A percentile compares a stretch with the other conserved stretches of the same genome.
phyloP scores from a whole-genome alignment of 2,329 filamentous ascomycete genomes.

The Pseudogymnoascus sp. region DNA sequence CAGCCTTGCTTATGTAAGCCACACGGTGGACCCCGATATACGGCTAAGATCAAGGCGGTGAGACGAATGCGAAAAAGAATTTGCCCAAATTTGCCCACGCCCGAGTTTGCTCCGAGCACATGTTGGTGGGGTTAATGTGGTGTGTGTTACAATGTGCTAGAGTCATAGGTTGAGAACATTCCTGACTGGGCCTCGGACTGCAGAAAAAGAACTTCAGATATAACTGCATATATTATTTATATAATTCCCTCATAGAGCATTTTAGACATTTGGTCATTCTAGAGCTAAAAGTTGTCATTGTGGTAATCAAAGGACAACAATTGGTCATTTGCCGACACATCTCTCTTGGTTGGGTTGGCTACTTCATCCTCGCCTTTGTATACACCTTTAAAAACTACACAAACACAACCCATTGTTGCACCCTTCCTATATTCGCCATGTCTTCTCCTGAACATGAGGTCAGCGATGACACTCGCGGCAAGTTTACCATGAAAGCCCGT shows the following conservation, averaged over 20 bases:
- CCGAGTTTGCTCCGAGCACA: conserved; percentile 6
- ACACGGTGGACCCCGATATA: background rate
- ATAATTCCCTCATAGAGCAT: background rate
- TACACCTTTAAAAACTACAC: conserved; percentile 1
- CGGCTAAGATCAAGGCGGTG: background rate
- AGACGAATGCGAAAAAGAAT: conserved; percentile 8
- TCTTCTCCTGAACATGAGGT: conserved; percentile 23
- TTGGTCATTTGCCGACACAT: conserved; percentile 3
- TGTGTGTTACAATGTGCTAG: background rate
- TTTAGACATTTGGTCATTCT: background rate
- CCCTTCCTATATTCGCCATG: conserved; percentile 18
- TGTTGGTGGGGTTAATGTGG: background rate
- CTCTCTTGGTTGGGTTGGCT: background rate
- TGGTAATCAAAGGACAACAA: conserved; percentile 1
- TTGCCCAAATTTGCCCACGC: conserved; percentile 5
- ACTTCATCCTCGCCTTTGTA: background rate
- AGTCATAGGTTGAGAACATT: conserved; percentile 3
- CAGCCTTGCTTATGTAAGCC: background rate
- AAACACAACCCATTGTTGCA: conserved; percentile 7
- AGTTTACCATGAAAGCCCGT: conserved; percentile 17
- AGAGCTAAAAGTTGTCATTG: background rate
- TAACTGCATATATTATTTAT: background rate
- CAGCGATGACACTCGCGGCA: conserved; percentile 45
- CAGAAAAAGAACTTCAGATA: background rate
- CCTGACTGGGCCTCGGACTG: background rate